Evolutionary conservation across 371 early-diverging fungal species (phyloP).

Genomic region (Mortierella polycephala): DNA sequence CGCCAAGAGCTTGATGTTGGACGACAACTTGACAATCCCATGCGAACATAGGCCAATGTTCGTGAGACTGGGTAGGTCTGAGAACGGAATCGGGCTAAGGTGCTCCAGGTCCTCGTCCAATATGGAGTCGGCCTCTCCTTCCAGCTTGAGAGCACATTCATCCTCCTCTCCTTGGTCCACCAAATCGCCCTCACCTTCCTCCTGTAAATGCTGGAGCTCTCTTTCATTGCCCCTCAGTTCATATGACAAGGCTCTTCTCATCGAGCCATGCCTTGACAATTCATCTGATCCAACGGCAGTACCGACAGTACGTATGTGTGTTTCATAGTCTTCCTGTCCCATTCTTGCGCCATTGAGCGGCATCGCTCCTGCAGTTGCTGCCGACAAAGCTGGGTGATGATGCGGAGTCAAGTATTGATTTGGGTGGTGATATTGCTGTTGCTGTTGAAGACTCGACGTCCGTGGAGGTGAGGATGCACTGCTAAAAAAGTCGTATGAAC

Average conservation of each 20-base stretch:
- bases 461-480: slow-evolving; percentile 4
- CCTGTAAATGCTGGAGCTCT: slow-evolving; percentile 1
- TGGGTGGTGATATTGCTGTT: not conserved
- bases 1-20: slow-evolving; percentile 37
- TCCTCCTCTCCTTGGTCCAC: slow-evolving; percentile 17
- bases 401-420: no score
- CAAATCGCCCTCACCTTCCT: slow-evolving; percentile 13
- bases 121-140: slow-evolving; percentile 28
- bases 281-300: slow-evolving; percentile 7
- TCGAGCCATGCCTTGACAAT: slow-evolving; percentile 3
- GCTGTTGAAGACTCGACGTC: not conserved
- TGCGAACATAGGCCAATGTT: slow-evolving; percentile 52
- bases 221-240: slow-evolving; percentile 11
- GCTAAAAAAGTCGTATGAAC: slow-evolving; percentile 28
- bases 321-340: slow-evolving; percentile 26
- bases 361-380: not conserved
- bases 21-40: slow-evolving; percentile 41
- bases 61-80: slow-evolving; percentile 43
- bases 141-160: slow-evolving; percentile 16
- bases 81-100: slow-evolving; percentile 46
- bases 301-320: slow-evolving; percentile 2
- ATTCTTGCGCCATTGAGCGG: slow-evolving; percentile 8
- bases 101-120: slow-evolving; percentile 36
- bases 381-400: not conserved
- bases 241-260: slow-evolving; percentile 11